These are phyloP conservation scores for Apophysomyces elegans DNA, from an alignment of 371 early-diverging fungal species.

Conservation along the genomic window DNA sequence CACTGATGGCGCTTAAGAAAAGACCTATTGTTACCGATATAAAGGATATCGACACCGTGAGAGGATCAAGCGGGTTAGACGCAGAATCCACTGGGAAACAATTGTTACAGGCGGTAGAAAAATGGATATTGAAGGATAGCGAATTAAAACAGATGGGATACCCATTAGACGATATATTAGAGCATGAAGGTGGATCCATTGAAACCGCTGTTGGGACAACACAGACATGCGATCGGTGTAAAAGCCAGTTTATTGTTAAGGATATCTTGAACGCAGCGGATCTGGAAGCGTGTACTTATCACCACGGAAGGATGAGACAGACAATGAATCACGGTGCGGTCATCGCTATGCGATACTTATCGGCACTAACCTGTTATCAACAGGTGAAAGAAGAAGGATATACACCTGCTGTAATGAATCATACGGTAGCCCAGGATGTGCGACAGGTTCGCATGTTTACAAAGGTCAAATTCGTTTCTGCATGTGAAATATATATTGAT, in stretches of 20 bases:
- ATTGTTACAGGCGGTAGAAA: conserved; percentile 26
- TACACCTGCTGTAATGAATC: conserved; percentile 55
- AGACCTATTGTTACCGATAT: conserved; percentile 33
- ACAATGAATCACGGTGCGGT: conserved; percentile 33
- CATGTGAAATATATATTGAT: neutral
- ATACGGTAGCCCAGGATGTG: conserved; percentile 50
- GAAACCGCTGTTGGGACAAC: conserved; percentile 22
- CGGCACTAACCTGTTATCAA: neutral
- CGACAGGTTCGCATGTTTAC: conserved; percentile 56
- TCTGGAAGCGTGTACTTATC: conserved; percentile 45
- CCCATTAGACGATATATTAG: conserved; percentile 34
- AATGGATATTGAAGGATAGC: conserved; percentile 31
- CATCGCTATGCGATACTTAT: neutral
- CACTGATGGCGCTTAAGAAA: conserved; percentile 54
- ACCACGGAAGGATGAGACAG: conserved; percentile 38
- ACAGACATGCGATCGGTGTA: conserved; percentile 55
- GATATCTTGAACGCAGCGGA: conserved; percentile 36
- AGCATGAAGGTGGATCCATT: conserved; percentile 8
- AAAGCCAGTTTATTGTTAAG: conserved; percentile 43
- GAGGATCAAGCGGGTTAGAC: conserved; percentile 49
- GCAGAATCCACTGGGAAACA: conserved; percentile 55
- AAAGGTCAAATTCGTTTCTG: conserved; percentile 26
- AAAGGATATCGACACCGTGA: conserved; percentile 53
- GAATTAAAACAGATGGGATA: conserved; percentile 41
- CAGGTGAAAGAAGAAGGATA: conserved; percentile 46